phyloP scores from a whole-genome alignment of 2,329 filamentous ascomycete genomes.

The Zasmidium angulare region DNA sequence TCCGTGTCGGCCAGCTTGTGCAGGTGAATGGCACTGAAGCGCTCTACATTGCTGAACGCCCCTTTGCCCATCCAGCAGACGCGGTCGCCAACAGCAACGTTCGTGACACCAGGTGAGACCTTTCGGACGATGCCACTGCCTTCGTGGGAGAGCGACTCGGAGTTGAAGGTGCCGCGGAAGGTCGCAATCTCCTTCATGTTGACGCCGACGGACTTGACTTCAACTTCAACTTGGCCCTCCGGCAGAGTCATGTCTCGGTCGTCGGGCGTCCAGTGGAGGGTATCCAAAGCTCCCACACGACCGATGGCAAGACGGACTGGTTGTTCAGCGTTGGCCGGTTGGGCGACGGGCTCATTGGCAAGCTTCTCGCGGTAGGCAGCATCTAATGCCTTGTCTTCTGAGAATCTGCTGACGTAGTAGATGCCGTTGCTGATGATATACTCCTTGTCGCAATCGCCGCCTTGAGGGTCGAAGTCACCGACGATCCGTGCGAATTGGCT shows the following conservation, averaged over 20 bases:
- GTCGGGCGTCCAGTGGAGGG: not conserved
- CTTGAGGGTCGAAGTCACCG: not conserved
- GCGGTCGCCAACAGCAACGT: not conserved
- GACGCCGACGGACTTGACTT: constrained; percentile 1
- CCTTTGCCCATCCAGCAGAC: not conserved
- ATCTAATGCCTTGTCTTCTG: not conserved
- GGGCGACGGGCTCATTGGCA: not conserved
- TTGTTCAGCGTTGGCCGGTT: not conserved
- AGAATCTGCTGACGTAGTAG: not conserved
- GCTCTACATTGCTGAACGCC: constrained; percentile 1
- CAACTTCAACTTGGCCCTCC: constrained; percentile 2
- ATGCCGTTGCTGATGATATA: not conserved
- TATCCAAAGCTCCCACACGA: not conserved
- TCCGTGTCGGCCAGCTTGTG: constrained; percentile 19
- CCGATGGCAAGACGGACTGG: not conserved
- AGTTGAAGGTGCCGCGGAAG: not conserved
- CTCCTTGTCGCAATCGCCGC: not conserved
- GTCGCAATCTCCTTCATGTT: constrained; percentile 2
- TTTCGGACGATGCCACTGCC: not conserved
- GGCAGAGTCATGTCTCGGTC: not conserved
- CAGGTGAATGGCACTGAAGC: not conserved
- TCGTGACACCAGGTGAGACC: not conserved
- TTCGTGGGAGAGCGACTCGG: not conserved
- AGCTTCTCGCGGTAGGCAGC: not conserved
- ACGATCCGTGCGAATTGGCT: not conserved